Conservation (phyloP, 257 asterid species). For the Primulina eburnea region DNA sequence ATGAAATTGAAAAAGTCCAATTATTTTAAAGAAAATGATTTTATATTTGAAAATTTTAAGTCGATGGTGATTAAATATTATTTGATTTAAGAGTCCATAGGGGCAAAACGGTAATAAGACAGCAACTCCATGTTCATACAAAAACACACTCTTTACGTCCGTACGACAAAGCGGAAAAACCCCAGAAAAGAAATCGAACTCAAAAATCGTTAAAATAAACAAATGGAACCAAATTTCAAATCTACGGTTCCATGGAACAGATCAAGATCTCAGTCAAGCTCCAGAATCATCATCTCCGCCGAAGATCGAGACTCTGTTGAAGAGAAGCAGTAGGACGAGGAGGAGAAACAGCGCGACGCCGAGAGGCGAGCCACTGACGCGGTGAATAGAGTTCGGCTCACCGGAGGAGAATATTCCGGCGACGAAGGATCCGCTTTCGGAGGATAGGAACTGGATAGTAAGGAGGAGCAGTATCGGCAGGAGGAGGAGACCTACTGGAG, state of each 20-base stretch:
- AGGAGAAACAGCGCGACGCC: conserved; percentile 76
- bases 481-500: conserved; percentile 73
- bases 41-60: too few species aligned
- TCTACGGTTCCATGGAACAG: neutral
- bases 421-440: conserved; percentile 71
- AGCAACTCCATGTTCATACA: neutral
- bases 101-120: neutral
- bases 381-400: conserved; percentile 74
- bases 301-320: conserved; percentile 63
- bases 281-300: conserved; percentile 84
- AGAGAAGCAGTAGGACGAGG: conserved; percentile 66
- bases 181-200: neutral
- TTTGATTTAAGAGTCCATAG: neutral
- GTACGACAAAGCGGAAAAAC: neutral
- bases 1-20: too few species aligned
- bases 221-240: too few species aligned
- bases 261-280: conserved; percentile 34
- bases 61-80: too few species aligned
- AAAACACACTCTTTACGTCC: neutral
- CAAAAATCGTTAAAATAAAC: neutral
- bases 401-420: conserved; percentile 56
- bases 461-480: conserved; percentile 78
- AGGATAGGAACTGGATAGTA: conserved; percentile 75
- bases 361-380: conserved; percentile 83
- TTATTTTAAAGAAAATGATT: too few species aligned